Percentiles rank a stretch among this genome's conserved stretches.
Conservation (phyloP, 140 eudicot species). For the Flaveria floridana region DNA sequence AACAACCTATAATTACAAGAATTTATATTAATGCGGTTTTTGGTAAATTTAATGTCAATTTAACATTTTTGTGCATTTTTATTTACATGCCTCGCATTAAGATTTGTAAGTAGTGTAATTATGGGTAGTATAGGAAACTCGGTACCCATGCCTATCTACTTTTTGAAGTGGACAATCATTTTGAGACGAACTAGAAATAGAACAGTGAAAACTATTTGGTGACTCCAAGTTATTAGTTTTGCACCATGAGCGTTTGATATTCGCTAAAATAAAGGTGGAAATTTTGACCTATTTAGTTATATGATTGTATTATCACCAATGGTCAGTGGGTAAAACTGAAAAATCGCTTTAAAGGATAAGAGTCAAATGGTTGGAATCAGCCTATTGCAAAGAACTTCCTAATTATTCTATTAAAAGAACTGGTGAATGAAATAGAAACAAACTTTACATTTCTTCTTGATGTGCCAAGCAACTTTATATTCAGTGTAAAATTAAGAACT, state of each 20-base stretch:
- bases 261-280: background rate
- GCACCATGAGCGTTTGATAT: background rate
- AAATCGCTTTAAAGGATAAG: background rate
- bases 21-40: background rate
- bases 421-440: background rate
- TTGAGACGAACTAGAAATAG: background rate
- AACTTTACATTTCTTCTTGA: background rate
- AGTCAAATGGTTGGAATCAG: background rate
- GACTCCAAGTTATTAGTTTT: background rate
- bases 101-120: background rate
- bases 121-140: background rate
- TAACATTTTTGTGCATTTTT: background rate
- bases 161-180: background rate
- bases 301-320: background rate
- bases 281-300: background rate
- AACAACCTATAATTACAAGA: slow-evolving; percentile 51
- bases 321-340: background rate
- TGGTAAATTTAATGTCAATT: background rate
- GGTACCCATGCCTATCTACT: background rate
- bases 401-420: background rate
- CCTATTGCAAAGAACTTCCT: background rate
- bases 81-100: background rate
- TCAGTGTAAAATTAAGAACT: background rate
- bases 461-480: background rate
- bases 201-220: background rate